Evolutionary conservation across 352 stramenopile species (phyloP), one percentile per base, ranked within the genome.

Genomic region (Phytophthora citricola): DNA sequence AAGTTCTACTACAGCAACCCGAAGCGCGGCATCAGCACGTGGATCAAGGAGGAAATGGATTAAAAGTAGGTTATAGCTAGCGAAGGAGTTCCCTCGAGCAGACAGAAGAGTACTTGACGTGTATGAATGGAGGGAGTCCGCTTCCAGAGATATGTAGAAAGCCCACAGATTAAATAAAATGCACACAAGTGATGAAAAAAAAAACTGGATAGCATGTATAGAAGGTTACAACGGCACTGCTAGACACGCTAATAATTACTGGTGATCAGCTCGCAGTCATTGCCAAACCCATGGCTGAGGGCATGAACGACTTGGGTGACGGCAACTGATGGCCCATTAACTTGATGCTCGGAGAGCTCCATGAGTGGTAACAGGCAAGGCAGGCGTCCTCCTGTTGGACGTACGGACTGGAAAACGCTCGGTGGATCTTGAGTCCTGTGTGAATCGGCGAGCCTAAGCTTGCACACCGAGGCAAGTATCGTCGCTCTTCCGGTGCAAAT

Each of bases 1-100:
- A 94, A 94, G 67, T 96, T 90, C 57, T 96, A 96, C 74, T 96
- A 96, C 74, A 94, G 86, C 63, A 91, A 96, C 68, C 86, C 87
- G 2, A 96, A 96, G 75, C 88, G 88, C 41, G 88, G 88, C 58
- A 90, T 96, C 68, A 96, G 88, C 66, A 96, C 88, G 63, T 96
- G 88, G 88, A 90, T 93, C 65, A 94, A 92, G 62, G 85, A 91
- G 57, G 85, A 94, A 64, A 92, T 93, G 83, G 73, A 90, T 58
- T 91, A 77, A 80, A 52, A 43, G 50, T 63, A 58, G 40, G 40
- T 40, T 17, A 41, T 41, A 62, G 57, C 26, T 34, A 34, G 34
- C 38, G 49, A 66, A 49, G 34, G 52, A 58, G 34, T 17, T 59
- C 56, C 46, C 29, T 56, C 10, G 52, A 56, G 49, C 47, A 31